phyloP scores from a whole-genome alignment of 1,284 basidiomycete genomes.

The Melampsora americana region DNA sequence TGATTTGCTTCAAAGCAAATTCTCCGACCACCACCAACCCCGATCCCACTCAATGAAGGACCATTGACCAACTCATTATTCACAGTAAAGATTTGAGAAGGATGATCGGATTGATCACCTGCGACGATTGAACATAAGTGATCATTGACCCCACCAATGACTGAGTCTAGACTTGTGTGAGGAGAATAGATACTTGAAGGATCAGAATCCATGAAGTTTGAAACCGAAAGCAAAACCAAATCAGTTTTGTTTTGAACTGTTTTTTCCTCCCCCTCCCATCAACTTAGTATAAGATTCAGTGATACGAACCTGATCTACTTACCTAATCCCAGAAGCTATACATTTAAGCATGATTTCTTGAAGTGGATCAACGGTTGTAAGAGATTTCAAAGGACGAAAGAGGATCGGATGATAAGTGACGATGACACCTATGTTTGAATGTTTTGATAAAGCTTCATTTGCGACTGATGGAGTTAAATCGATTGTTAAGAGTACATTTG shows the following conservation, averaged over 20 bases:
- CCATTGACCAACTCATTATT: slow-evolving; percentile 11
- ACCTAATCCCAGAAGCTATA: slow-evolving; percentile 34
- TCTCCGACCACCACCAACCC: slow-evolving; percentile 22
- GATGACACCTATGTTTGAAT: slow-evolving; percentile 25
- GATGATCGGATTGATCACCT: neutral
- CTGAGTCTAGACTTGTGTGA: slow-evolving; percentile 38
- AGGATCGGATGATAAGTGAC: slow-evolving; percentile 38
- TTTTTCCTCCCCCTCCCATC: no score
- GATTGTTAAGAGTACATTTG: slow-evolving; percentile 31
- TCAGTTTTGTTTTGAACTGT: no score
- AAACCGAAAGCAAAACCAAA: neutral
- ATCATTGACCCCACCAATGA: slow-evolving; percentile 37
- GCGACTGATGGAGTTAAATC: slow-evolving; percentile 31
- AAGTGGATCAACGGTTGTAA: slow-evolving; percentile 22
- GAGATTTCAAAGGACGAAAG: slow-evolving; percentile 19
- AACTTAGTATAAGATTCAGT: no score
- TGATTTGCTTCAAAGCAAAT: slow-evolving; percentile 12
- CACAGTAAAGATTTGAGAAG: slow-evolving; percentile 14
- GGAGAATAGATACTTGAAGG: slow-evolving; percentile 34
- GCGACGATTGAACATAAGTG: slow-evolving; percentile 24
- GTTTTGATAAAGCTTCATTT: slow-evolving; percentile 21
- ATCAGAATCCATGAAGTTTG: neutral
- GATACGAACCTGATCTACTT: neutral
- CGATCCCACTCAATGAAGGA: slow-evolving; percentile 16
- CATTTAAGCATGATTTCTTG: slow-evolving; percentile 38